A percentile compares a stretch with the other conserved stretches of the same genome.
Evolutionary conservation across 140 eudicot species (phyloP).

Genomic region (Ambrosia hybrid): DNA sequence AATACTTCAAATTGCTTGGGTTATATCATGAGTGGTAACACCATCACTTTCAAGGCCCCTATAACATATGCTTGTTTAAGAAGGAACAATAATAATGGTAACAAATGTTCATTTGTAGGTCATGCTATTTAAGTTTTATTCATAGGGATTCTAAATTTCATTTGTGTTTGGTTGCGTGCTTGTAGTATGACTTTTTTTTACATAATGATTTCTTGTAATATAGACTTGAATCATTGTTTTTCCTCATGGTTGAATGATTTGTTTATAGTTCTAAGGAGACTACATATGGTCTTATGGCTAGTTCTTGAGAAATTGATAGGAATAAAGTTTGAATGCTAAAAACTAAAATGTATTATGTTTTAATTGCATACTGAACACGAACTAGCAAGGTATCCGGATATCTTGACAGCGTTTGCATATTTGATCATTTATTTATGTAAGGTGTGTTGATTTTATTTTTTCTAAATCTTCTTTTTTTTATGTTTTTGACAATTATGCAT

Average conservation of each 20-base stretch:
- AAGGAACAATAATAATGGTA: slow-evolving; percentile 25
- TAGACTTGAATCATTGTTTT: neutral
- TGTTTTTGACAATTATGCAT: too few species aligned
- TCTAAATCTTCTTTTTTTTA: too few species aligned
- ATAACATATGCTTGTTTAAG: slow-evolving; percentile 28
- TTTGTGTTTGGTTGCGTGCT: slow-evolving; percentile 20
- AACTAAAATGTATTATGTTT: too few species aligned
- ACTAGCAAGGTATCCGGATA: too few species aligned
- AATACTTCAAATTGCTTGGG: slow-evolving; percentile 6
- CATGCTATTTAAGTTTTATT: slow-evolving; percentile 24
- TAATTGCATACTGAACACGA: too few species aligned
- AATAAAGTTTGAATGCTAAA: too few species aligned
- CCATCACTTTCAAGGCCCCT: neutral
- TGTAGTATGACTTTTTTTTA: slow-evolving; percentile 12
- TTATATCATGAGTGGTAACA: slow-evolving; percentile 3
- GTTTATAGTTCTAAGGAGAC: neutral
- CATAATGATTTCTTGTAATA: slow-evolving; percentile 31
- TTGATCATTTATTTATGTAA: too few species aligned
- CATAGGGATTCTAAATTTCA: slow-evolving; percentile 24
- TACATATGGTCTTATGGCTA: neutral
- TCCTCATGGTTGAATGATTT: neutral
- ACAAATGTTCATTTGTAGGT: slow-evolving; percentile 26
- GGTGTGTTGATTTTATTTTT: too few species aligned
- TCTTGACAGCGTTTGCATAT: too few species aligned
- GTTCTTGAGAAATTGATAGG: too few species aligned